Base-by-base conservation (phyloP, 2,329 filamentous ascomycete species). In the Colletotrichum sp. region DNA sequence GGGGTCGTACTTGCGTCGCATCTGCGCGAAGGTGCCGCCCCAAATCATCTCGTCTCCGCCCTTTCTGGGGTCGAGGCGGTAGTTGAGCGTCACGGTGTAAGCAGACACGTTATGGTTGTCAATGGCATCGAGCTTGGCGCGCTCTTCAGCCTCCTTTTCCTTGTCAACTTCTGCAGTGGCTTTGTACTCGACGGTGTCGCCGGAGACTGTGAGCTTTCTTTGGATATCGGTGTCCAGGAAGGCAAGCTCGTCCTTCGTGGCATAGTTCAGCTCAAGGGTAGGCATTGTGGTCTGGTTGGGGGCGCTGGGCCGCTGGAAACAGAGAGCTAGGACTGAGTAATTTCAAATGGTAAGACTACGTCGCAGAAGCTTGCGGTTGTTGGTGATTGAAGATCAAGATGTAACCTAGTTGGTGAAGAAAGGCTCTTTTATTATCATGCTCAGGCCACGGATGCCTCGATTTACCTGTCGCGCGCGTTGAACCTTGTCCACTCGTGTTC, bases 1-100 rank as follows among this genome's bases (percentile, higher is more conserved):
- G 3, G 63, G 70, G n/a, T 72, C 70, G 16, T 72, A 69, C 15
- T 69, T 72, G 10, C 70, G 63, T 8, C 70, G 70, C 70, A 72
- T 72, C 15, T 72, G 70, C 1, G 70, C 70, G 32, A 72, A 72
- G n/a, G 70, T 72, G 10, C 70, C 70, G 9, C 70, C 70, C 70
- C 70, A 72, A 7, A 72, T 68, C 63, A 72, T 34, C 52, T 72
- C 63, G 26, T 72, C 70, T 3, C 70, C 70, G 4, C 70, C 70
- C n/a, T 72, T 72, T 3, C 6, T 72, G 5, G 70, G 70, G 49
- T 16, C 13, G 18, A 72, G 70, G 16, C 70, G 70, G n/a, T 72
- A 72, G 32, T 72, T 72, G 7, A 72, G 70, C 10, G 9, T 72
- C 5, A 15, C 49, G 4, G 24, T 28, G 26, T 72, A 72, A 21